Evolutionary conservation across 257 asterid species (phyloP).

Genomic region (Fraxinus americana): DNA sequence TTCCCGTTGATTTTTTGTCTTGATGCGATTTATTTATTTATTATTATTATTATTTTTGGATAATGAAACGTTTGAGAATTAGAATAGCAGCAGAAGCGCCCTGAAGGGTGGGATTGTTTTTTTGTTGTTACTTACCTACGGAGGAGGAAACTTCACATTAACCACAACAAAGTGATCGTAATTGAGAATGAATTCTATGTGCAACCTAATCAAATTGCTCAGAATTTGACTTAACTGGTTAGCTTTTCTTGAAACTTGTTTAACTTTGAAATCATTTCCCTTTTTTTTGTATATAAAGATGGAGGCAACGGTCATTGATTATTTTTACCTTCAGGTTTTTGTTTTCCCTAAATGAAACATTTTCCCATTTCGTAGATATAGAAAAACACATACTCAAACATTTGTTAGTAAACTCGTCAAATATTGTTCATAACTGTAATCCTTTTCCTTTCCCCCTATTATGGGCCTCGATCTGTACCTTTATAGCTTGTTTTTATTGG

Average conservation of each 20-base stretch:
- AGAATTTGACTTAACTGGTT: slow-evolving; percentile 5
- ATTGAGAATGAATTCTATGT: slow-evolving; percentile 2
- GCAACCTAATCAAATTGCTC: slow-evolving; percentile 16
- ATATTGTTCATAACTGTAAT: slow-evolving; percentile 1
- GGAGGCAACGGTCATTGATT: background rate
- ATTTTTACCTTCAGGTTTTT: slow-evolving; percentile 1
- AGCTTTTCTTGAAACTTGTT: background rate
- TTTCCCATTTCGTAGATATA: background rate
- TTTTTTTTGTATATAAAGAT: slow-evolving; percentile 11
- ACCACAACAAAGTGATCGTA: slow-evolving; percentile 4
- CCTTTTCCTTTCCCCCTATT: slow-evolving; percentile 5
- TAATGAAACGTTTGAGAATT: slow-evolving; percentile 15
- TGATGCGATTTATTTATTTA: background rate
- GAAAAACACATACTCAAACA: background rate
- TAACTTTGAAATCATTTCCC: slow-evolving; percentile 1
- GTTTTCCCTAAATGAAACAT: slow-evolving; percentile 1
- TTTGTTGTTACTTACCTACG: slow-evolving; percentile 14
- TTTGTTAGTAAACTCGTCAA: slow-evolving; percentile 1
- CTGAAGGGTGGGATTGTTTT: slow-evolving; percentile 1
- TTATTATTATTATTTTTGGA: background rate
- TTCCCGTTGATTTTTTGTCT: slow-evolving; percentile 8
- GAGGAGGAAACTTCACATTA: slow-evolving; percentile 11
- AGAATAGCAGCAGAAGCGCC: background rate
- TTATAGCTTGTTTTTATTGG: background rate
- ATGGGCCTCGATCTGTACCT: slow-evolving; percentile 9